Base-by-base conservation (phyloP, 208 protist species). In the Naegleria lovaniensis region DNA sequence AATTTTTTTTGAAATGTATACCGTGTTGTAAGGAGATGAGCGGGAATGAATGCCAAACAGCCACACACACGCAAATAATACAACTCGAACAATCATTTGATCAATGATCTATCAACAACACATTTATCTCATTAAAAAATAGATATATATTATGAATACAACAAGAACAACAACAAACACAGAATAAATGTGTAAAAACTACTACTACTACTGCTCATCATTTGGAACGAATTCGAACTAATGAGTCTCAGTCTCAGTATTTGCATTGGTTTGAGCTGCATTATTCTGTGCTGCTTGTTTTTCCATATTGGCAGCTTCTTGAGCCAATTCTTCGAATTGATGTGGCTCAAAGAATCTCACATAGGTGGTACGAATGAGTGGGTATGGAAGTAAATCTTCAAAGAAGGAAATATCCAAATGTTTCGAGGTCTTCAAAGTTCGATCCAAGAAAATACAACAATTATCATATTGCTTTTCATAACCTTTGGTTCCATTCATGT, bases 301-400 rank as follows among this genome's bases (percentile, higher is more conserved):
- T n/a, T n/a, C 58, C 58, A 75, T 29, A 75, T 75, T 75, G 13
- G 13, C 58, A 75, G 25, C 58, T 4, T 16, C 58, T n/a, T n/a
- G 13, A 75, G 13, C 58, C 13, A 36, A 36, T 36, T 79, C 67
- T 79, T 29, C 67, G 55, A 67, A 67, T 87, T 87, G 38, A 9
- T 55, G 38, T 15, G 38, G 38, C 52, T 48, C 85, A 40, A 51
- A 89, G 6, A n/a, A 25, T 40, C 39, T 33, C 7, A 38, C 29
- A 67, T 89, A 89, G 33, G 41, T 89, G 0, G n/a, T 67, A 25
- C 85, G 9, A 19, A 67, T 41, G 6, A 89, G 15, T 38, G 85
- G 19, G 40, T 89, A 89, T 40, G 85, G 85, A n/a, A 38, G 29
- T 19, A 67, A 75, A 40, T 89, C 85, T 89, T 89, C 85, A 19